Evolutionary conservation across 768 basidiomycete genomes (phyloP).

Genomic region (Clavulina sp.): DNA sequence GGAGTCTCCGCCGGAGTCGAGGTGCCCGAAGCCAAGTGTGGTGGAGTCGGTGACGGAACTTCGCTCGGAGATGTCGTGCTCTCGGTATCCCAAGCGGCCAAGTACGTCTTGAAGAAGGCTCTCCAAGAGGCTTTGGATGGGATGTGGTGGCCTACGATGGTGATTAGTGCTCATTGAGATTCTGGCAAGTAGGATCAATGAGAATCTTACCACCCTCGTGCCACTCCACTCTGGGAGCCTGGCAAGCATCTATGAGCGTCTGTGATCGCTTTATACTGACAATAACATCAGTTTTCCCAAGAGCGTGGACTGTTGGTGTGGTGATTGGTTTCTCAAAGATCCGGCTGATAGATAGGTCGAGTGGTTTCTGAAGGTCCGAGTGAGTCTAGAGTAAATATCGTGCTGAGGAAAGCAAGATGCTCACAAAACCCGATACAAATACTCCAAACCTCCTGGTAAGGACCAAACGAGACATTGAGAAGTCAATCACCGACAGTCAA

Average conservation of each 20-base stretch:
- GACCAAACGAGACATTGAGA: not conserved
- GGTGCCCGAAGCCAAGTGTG: no score
- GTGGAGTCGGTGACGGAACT: not conserved
- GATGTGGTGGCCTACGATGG: constrained; percentile 54
- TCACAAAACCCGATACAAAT: constrained; percentile 48
- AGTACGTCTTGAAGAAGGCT: constrained; percentile 50
- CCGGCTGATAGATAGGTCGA: constrained; percentile 12
- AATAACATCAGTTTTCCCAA: constrained; percentile 62
- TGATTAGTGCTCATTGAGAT: not conserved
- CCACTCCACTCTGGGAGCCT: constrained; percentile 44
- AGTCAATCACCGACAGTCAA: not conserved
- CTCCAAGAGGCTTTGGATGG: constrained; percentile 65
- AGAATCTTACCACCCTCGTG: constrained; percentile 56
- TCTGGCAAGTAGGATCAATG: not conserved
- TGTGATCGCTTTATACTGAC: constrained; percentile 53
- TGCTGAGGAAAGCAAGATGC: constrained; percentile 19
- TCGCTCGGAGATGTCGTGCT: not conserved
- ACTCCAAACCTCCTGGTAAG: constrained; percentile 48
- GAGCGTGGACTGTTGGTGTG: constrained; percentile 62
- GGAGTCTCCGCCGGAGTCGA: no score
- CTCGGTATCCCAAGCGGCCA: constrained; percentile 12
- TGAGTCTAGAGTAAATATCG: constrained; percentile 18
- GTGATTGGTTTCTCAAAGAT: constrained; percentile 28
- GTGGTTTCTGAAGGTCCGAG: not conserved
- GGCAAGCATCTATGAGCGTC: constrained; percentile 35